Evolutionary conservation across 2,329 filamentous ascomycete species (phyloP).

Genomic region (Epichloe elymi): DNA sequence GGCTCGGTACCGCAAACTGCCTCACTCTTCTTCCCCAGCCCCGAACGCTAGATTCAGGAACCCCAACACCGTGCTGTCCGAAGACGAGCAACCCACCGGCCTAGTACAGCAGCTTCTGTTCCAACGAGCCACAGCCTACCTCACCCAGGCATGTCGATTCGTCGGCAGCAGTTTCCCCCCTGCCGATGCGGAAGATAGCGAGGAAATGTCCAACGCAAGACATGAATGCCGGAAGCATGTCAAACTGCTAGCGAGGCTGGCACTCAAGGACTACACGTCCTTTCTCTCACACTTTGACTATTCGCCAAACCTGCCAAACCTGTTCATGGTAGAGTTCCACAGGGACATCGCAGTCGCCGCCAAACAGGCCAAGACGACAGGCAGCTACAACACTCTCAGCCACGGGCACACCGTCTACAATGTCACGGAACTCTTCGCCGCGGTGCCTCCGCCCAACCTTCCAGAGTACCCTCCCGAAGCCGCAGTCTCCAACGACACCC

Average conservation of each 20-base stretch:
- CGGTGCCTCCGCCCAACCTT: conserved; percentile 51
- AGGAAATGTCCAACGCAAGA: conserved; percentile 7
- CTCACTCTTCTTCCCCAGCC: neutral
- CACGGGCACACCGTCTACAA: conserved; percentile 27
- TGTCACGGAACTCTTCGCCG: conserved; percentile 54
- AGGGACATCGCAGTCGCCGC: conserved; percentile 36
- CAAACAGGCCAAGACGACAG: neutral
- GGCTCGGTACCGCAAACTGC: conserved; percentile 26
- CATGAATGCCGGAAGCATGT: conserved; percentile 45
- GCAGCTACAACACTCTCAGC: conserved; percentile 8
- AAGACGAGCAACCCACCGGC: conserved; percentile 53
- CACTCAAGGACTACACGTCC: conserved; percentile 58
- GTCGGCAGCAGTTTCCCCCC: conserved; percentile 40
- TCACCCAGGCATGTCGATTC: conserved; percentile 56
- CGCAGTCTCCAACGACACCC: neutral
- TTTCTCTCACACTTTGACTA: conserved; percentile 69
- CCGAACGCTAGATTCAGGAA: neutral
- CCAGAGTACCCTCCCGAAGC: conserved; percentile 49
- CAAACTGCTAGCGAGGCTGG: conserved; percentile 61
- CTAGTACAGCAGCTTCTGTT: conserved; percentile 64
- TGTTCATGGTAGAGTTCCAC: conserved; percentile 32
- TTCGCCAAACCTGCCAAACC: conserved; percentile 49
- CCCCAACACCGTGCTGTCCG: conserved; percentile 20
- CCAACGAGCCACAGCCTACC: conserved; percentile 59
- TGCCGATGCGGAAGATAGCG: neutral